Percentiles rank a stretch among this genome's conserved stretches.
Evolutionary conservation across 2,329 filamentous ascomycete genomes (phyloP).

Genomic region (Ophiostoma angusticollis): DNA sequence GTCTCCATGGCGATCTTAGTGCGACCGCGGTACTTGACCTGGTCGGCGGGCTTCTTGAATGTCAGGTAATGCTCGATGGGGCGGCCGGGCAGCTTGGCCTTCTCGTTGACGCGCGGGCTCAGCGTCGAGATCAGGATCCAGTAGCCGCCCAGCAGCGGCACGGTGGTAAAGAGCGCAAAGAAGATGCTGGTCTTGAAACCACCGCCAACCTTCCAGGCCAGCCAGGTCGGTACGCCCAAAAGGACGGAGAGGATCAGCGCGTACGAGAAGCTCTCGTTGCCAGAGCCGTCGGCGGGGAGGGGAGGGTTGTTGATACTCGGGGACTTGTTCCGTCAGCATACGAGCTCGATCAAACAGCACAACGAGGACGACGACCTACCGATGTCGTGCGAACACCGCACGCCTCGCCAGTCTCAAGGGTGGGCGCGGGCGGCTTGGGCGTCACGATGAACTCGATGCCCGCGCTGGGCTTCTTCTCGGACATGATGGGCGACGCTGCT

Average conservation of each 20-base stretch:
- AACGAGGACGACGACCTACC: constrained; percentile 24
- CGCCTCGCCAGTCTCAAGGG: constrained; percentile 38
- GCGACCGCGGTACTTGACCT: constrained; percentile 58
- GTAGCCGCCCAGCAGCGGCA: constrained; percentile 70
- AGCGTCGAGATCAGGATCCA: constrained; percentile 71
- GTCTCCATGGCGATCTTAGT: constrained; percentile 83
- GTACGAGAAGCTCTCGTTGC: constrained; percentile 81
- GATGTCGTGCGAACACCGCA: constrained; percentile 43
- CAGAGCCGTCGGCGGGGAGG: constrained; percentile 76
- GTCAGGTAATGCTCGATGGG: constrained; percentile 84
- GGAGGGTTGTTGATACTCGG: constrained; percentile 88
- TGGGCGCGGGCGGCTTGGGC: constrained; percentile 35
- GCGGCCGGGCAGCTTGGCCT: constrained; percentile 72
- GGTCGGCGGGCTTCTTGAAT: constrained; percentile 55
- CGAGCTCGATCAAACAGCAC: too few species aligned
- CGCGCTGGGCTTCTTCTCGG: constrained; percentile 37
- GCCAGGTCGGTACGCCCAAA: constrained; percentile 59
- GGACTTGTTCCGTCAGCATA: constrained; percentile 42
- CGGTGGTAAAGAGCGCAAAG: constrained; percentile 63
- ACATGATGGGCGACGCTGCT: constrained; percentile 27
- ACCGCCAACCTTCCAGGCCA: constrained; percentile 72
- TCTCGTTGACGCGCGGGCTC: constrained; percentile 84
- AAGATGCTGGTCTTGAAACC: constrained; percentile 81
- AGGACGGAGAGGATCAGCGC: constrained; percentile 58
- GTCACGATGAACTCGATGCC: constrained; percentile 54